Percentiles rank a stretch among this genome's conserved stretches.
phyloP scores from a whole-genome alignment of 2,329 filamentous ascomycete genomes.

The Aspergillus fischeri region DNA sequence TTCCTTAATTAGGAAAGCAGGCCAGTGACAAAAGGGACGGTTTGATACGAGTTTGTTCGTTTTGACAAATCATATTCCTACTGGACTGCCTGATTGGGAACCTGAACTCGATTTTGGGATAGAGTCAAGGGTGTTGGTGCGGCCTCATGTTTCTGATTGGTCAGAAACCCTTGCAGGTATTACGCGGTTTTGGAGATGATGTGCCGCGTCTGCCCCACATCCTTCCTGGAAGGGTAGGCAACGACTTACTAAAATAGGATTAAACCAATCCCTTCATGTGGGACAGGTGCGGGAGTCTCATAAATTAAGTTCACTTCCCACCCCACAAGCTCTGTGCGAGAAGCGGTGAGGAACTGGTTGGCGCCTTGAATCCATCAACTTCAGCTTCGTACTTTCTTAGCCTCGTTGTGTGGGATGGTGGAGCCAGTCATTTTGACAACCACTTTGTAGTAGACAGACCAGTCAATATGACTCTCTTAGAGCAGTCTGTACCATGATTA shows the following conservation, averaged over 20 bases:
- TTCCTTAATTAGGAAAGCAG: background rate
- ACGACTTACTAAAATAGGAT: slow-evolving; percentile 17
- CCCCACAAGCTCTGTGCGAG: slow-evolving; percentile 2
- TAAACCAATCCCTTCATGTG: slow-evolving; percentile 11
- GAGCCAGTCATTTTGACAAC: background rate
- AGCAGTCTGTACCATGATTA: background rate
- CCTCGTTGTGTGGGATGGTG: background rate
- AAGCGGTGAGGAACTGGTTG: slow-evolving; percentile 17
- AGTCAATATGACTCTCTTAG: background rate
- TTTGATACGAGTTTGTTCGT: slow-evolving; percentile 1
- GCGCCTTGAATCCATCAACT: background rate
- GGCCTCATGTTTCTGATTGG: slow-evolving; percentile 8
- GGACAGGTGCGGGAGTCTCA: background rate
- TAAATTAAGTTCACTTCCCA: slow-evolving; percentile 3
- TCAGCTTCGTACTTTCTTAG: background rate
- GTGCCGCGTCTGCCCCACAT: slow-evolving; percentile 17
- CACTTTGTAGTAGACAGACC: background rate
- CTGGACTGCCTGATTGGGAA: slow-evolving; percentile 14
- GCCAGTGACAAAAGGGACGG: background rate
- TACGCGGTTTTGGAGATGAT: slow-evolving; percentile 23
- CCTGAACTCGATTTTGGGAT: slow-evolving; percentile 15
- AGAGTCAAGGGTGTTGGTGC: slow-evolving; percentile 5
- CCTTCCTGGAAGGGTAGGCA: slow-evolving; percentile 11
- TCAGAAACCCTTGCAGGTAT: slow-evolving; percentile 2
- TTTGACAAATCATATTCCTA: slow-evolving; percentile 3